These are phyloP conservation scores for Solanum gracilifrons DNA, from an alignment of 257 asterid species.

Conservation along the genomic window DNA sequence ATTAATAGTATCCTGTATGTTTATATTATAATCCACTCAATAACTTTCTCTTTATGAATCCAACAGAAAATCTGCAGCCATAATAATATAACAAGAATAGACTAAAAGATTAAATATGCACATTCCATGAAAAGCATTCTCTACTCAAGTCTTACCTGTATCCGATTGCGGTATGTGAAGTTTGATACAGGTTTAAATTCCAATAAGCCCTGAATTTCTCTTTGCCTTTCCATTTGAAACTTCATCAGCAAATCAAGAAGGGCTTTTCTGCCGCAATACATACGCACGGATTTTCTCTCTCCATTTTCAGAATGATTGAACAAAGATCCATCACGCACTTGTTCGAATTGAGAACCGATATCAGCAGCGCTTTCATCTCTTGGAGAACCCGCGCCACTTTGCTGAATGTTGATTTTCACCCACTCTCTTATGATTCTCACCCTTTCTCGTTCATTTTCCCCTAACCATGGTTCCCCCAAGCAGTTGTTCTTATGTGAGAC, in stretches of 20 bases:
- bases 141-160: slow-evolving; percentile 44
- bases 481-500: not conserved
- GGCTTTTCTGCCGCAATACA: slow-evolving; percentile 75
- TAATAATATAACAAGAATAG: not conserved
- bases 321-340: slow-evolving; percentile 29
- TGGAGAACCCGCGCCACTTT: slow-evolving; percentile 18
- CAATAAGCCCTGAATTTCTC: slow-evolving; percentile 45
- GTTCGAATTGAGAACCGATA: slow-evolving; percentile 35
- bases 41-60: not conserved
- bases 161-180: slow-evolving; percentile 77
- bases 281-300: slow-evolving; percentile 39
- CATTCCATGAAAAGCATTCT: not conserved
- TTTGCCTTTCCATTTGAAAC: slow-evolving; percentile 60
- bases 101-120: not conserved
- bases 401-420: slow-evolving; percentile 37
- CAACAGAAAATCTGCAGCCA: not conserved
- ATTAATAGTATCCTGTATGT: not conserved
- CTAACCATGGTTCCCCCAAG: not conserved
- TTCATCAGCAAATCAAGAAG: slow-evolving; percentile 67
- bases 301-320: slow-evolving; percentile 33
- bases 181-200: slow-evolving; percentile 57
- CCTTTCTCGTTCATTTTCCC: not conserved
- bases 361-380: slow-evolving; percentile 34
- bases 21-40: not conserved
- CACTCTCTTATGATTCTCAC: slow-evolving; percentile 53